These are phyloP conservation scores for Thuidium tamariscinum DNA, from an alignment of 225 moss, liverwort and hornwort genomes.

Conservation along the genomic window DNA sequence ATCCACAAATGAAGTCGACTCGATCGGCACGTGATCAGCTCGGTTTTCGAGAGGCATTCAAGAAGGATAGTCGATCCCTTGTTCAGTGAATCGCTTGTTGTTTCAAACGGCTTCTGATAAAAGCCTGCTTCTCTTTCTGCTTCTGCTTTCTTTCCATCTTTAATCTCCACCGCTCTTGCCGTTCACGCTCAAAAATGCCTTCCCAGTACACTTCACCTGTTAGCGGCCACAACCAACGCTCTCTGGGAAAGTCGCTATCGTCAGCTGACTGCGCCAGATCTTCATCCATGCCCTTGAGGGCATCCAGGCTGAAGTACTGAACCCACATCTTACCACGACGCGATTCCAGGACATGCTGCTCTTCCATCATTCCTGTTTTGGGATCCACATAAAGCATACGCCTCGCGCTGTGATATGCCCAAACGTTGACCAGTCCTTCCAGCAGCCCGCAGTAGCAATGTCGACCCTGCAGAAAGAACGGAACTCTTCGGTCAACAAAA, in stretches of 20 bases:
- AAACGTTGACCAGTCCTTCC: constrained; percentile 81
- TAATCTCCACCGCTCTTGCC: constrained; percentile 40
- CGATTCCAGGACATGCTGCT: constrained; percentile 53
- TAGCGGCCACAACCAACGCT: constrained; percentile 71
- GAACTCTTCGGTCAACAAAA: neutral
- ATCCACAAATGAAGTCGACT: neutral
- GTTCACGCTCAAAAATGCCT: constrained; percentile 70
- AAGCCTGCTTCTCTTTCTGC: constrained; percentile 50
- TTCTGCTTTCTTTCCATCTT: constrained; percentile 60
- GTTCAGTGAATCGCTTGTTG: constrained; percentile 5
- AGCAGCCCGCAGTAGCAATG: constrained; percentile 84
- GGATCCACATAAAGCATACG: constrained; percentile 72
- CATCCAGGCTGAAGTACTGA: constrained; percentile 38
- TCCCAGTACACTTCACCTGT: constrained; percentile 91
- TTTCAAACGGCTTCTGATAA: constrained; percentile 18
- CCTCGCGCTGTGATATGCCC: constrained; percentile 92
- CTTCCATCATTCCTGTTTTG: constrained; percentile 57
- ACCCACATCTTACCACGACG: constrained; percentile 71
- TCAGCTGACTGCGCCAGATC: constrained; percentile 90
- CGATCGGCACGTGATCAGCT: neutral
- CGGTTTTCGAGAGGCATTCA: neutral
- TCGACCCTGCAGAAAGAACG: constrained; percentile 29
- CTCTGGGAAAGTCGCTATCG: constrained; percentile 40
- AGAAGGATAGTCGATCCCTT: neutral
- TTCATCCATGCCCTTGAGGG: constrained; percentile 80